Conservation (phyloP, 306 rosid species). For the Prunus dulcis region DNA sequence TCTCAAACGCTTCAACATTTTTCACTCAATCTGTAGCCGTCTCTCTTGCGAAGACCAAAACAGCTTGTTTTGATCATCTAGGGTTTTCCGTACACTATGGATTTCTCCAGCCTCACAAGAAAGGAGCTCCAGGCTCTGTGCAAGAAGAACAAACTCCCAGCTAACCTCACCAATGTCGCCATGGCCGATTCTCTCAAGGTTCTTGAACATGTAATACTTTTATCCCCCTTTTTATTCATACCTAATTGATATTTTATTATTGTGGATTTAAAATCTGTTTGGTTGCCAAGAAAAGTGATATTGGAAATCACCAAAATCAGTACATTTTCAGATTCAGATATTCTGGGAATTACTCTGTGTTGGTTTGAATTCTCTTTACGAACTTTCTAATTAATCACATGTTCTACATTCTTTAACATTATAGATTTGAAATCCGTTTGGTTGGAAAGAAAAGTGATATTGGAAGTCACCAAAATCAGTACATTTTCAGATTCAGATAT, state of each 20-base stretch:
- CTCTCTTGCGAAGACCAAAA: constrained; percentile 12
- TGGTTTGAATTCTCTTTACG: not conserved
- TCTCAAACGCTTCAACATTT: constrained; percentile 2
- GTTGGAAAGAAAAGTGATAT: not conserved
- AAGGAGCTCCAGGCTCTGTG: constrained; percentile 77
- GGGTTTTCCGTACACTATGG: constrained; percentile 37
- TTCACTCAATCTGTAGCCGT: not conserved
- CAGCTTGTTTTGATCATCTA: constrained; percentile 50
- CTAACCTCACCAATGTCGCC: constrained; percentile 75
- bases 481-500: not conserved
- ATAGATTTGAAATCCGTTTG: not conserved
- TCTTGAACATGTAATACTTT: constrained; percentile 45
- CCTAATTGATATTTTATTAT: not conserved
- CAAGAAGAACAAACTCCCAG: constrained; percentile 94
- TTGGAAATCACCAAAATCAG: not conserved
- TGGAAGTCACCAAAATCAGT: not conserved
- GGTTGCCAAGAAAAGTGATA: not conserved
- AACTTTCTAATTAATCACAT: no score
- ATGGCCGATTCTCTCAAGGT: constrained; percentile 79
- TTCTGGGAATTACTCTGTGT: not conserved
- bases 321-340: not conserved
- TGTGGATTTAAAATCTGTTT: not conserved
- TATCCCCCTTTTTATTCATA: not conserved
- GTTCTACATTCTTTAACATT: no score
- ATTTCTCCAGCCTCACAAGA: constrained; percentile 70